Evolutionary conservation across 257 asterid genomes (phyloP).

Genomic region (Voacanga thouarsii): DNA sequence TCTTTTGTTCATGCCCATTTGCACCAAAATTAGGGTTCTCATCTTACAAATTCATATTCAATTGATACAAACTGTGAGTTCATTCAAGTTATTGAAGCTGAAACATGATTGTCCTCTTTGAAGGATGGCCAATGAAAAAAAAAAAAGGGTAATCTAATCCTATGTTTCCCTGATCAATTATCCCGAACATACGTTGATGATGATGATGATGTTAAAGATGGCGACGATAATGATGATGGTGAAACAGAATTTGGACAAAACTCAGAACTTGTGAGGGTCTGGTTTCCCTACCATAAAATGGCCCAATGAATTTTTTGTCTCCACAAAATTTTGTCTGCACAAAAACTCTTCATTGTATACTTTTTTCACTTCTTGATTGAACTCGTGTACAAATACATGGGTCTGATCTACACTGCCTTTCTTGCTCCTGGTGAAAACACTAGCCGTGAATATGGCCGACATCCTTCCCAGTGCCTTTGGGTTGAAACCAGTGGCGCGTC

Average conservation of each 20-base stretch:
- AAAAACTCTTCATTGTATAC: conserved; percentile 62
- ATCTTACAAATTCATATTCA: too few species aligned
- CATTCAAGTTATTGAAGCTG: too few species aligned
- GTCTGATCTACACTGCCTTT: conserved; percentile 44
- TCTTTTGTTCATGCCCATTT: too few species aligned
- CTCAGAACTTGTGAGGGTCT: conserved; percentile 28
- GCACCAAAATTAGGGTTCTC: too few species aligned
- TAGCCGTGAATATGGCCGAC: conserved; percentile 72
- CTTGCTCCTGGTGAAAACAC: conserved; percentile 74
- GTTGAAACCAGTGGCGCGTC: conserved; percentile 76
- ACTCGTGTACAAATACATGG: conserved; percentile 70
- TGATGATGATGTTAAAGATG: conserved; percentile 17
- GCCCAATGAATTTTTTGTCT: conserved; percentile 42
- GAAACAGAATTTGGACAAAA: conserved; percentile 45
- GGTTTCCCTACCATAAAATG: conserved; percentile 59
- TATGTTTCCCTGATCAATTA: not conserved
- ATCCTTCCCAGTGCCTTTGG: conserved; percentile 67
- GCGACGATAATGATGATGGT: conserved; percentile 29
- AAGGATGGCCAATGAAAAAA: not conserved
- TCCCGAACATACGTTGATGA: not conserved
- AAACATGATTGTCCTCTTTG: too few species aligned
- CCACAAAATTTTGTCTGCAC: conserved; percentile 56
- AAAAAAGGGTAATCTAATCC: not conserved
- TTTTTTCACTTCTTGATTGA: conserved; percentile 57
- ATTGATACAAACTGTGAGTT: too few species aligned